Percentiles rank a stretch among this genome's conserved stretches.
These are phyloP conservation scores for Boletus sp. DNA, from an alignment of 768 basidiomycete genomes.

Conservation along the genomic window DNA sequence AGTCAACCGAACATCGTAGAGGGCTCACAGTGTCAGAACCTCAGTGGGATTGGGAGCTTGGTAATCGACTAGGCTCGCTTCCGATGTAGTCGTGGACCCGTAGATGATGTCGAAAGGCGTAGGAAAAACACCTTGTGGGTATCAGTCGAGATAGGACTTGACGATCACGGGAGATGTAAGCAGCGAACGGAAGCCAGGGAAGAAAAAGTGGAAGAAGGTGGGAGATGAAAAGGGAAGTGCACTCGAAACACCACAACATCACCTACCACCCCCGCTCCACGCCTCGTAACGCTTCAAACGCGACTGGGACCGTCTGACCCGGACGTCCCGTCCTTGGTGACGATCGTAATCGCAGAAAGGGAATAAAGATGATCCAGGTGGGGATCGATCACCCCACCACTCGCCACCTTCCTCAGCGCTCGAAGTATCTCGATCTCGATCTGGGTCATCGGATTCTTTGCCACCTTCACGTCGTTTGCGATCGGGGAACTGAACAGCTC, in stretches of 20 bases:
- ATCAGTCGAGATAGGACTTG: background rate
- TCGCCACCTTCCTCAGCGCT: conserved; percentile 2
- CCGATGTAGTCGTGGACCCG: background rate
- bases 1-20: background rate
- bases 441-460: background rate
- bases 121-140: background rate
- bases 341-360: background rate
- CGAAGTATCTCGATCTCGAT: conserved; percentile 9
- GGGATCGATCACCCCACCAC: background rate
- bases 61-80: background rate
- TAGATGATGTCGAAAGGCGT: background rate
- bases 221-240: background rate
- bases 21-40: background rate
- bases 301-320: background rate
- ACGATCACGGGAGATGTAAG: background rate
- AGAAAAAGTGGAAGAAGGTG: background rate
- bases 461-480: background rate
- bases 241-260: background rate
- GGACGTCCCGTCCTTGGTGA: background rate
- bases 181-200: background rate
- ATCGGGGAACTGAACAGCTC: conserved; percentile 6
- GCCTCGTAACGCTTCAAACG: background rate
- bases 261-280: too few species aligned
- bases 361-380: background rate
- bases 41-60: background rate